These are phyloP conservation scores for Pachyrhizus erosus DNA, from an alignment of 306 rosid genomes.

Conservation along the genomic window DNA sequence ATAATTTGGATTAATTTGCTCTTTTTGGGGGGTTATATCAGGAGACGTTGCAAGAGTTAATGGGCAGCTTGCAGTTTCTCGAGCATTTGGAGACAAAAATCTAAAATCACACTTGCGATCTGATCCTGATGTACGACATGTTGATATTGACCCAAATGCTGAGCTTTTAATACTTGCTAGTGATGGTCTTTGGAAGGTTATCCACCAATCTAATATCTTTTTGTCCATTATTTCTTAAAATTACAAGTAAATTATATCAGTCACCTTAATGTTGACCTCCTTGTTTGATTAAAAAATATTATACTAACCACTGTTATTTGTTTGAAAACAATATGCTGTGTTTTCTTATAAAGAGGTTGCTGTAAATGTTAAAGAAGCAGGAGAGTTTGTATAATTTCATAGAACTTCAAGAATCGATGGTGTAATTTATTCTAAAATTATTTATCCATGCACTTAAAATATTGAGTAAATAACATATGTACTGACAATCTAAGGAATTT, in stretches of 20 bases:
- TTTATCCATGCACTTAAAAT: not conserved
- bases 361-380: too few relatives aligned
- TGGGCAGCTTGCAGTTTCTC: conserved; percentile 92
- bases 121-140: conserved; percentile 67
- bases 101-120: conserved; percentile 80
- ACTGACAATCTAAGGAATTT: not conserved
- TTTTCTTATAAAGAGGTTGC: too few relatives aligned
- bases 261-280: too few relatives aligned
- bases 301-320: too few relatives aligned
- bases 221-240: not conserved
- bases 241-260: too few relatives aligned
- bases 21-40: conserved; percentile 38
- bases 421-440: too few relatives aligned
- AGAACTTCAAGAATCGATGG: too few relatives aligned
- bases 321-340: too few relatives aligned
- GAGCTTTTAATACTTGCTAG: conserved; percentile 81
- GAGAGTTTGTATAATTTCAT: too few relatives aligned
- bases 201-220: conserved; percentile 23
- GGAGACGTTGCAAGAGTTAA: conserved; percentile 94
- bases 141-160: conserved; percentile 51
- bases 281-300: too few relatives aligned
- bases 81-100: conserved; percentile 92
- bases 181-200: conserved; percentile 93
- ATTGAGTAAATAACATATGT: not conserved
- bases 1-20: conserved; percentile 34